phyloP scores from a whole-genome alignment of 2,329 filamentous ascomycete species.

The Paraphaeosphaeria sporulosa region DNA sequence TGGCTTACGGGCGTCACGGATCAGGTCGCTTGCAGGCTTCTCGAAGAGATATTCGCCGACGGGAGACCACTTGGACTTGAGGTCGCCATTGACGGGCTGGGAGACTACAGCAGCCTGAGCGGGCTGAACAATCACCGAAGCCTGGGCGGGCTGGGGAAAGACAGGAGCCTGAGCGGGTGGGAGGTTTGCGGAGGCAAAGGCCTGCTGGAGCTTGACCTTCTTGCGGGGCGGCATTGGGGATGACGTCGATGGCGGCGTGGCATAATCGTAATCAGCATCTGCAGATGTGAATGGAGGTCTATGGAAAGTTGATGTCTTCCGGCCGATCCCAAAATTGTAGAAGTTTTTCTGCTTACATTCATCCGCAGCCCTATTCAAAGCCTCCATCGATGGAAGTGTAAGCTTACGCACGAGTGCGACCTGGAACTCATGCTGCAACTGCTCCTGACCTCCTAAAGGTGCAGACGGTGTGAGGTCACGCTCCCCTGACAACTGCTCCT shows the following conservation, averaged over 20 bases:
- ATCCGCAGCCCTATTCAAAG: neutral
- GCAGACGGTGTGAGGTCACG: no score
- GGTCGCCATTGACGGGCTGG: no score
- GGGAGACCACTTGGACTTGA: neutral
- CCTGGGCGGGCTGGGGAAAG: no score
- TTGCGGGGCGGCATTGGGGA: neutral
- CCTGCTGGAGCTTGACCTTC: neutral
- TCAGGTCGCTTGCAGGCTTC: neutral
- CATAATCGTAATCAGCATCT: neutral
- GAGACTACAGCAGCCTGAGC: no score
- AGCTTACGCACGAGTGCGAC: neutral
- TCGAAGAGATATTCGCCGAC: neutral
- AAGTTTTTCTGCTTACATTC: neutral
- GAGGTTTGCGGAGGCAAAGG: neutral
- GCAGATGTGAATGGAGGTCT: neutral
- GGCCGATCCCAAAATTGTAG: neutral
- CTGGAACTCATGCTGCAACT: neutral
- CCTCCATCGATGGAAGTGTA: neutral
- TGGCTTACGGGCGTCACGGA: constrained; percentile 6
- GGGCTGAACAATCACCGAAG: no score
- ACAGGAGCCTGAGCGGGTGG: no score
- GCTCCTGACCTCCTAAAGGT: neutral
- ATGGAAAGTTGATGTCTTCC: neutral
- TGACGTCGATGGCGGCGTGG: neutral
- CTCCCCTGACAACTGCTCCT: no score